Conservation (phyloP, 331 rosid genomes). For the Pyrus hybrid region DNA sequence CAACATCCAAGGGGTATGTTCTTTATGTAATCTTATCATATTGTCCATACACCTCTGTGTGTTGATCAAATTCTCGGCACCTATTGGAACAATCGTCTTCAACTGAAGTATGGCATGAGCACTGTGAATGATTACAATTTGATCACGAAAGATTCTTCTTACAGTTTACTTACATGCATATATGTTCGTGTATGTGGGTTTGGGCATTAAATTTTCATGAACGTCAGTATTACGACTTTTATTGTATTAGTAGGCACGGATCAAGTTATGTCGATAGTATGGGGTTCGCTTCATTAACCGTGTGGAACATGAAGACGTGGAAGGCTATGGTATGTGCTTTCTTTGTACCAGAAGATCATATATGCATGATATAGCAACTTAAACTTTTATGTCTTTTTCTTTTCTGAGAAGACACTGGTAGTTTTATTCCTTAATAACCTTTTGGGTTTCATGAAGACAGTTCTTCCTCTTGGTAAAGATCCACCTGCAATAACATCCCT, state of each 20-base stretch:
- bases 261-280: slow-evolving; percentile 44
- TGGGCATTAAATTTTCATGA: not conserved
- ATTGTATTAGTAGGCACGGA: slow-evolving; percentile 46
- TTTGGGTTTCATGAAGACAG: slow-evolving; percentile 74
- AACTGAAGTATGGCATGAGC: not conserved
- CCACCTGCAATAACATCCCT: slow-evolving; percentile 94
- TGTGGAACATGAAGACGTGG: slow-evolving; percentile 98
- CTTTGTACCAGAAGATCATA: slow-evolving; percentile 13
- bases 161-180: not conserved
- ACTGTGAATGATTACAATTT: not conserved
- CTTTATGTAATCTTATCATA: not conserved
- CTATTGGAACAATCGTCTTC: not conserved
- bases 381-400: not conserved
- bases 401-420: not conserved
- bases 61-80: not conserved
- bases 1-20: slow-evolving; percentile 79
- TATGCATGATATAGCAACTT: not conserved
- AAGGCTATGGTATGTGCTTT: slow-evolving; percentile 72
- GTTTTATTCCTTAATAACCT: slow-evolving; percentile 32
- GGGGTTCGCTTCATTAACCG: slow-evolving; percentile 81
- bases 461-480: too few species aligned
- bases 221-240: slow-evolving; percentile 9
- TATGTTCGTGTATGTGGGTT: not conserved
- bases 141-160: too few species aligned
- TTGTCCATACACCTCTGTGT: not conserved